phyloP scores from a whole-genome alignment of 2,329 filamentous ascomycete genomes.

The Orbilia blumenaviensis region DNA sequence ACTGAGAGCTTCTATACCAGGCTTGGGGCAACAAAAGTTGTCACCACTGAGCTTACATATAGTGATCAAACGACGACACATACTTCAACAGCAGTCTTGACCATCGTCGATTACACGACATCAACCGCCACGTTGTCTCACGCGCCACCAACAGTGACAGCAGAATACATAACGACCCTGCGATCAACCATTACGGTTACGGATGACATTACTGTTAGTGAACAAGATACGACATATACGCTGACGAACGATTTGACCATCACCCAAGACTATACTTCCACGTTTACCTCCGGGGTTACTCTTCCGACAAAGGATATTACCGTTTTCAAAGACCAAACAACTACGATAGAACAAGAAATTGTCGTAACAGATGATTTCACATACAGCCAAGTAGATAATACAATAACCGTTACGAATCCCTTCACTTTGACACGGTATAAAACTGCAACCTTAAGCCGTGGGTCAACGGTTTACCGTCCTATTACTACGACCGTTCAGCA shows the following conservation, averaged over 20 bases:
- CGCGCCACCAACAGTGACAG: neutral
- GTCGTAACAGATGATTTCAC: slow-evolving; percentile 29
- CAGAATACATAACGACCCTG: neutral
- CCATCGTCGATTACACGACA: slow-evolving; percentile 11
- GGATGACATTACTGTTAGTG: slow-evolving; percentile 7
- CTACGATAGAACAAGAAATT: slow-evolving; percentile 15
- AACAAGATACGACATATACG: slow-evolving; percentile 5
- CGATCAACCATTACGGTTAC: slow-evolving; percentile 13
- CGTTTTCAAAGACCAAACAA: slow-evolving; percentile 2
- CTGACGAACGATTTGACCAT: slow-evolving; percentile 20
- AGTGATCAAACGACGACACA: slow-evolving; percentile 12
- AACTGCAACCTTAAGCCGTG: slow-evolving; percentile 6
- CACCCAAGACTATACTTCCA: neutral
- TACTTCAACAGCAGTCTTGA: slow-evolving; percentile 2
- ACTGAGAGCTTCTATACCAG: neutral
- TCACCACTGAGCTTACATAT: slow-evolving; percentile 7
- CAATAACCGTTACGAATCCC: slow-evolving; percentile 16
- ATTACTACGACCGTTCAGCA: slow-evolving; percentile 10
- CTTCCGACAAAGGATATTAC: neutral
- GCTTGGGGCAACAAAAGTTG: neutral
- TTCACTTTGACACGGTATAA: slow-evolving; percentile 11
- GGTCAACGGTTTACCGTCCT: neutral
- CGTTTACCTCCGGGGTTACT: neutral
- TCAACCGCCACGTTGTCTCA: neutral
- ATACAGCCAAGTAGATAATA: slow-evolving; percentile 7